Base-by-base conservation (phyloP, 1,139 yeast genomes). In the Candida gigantensis region DNA sequence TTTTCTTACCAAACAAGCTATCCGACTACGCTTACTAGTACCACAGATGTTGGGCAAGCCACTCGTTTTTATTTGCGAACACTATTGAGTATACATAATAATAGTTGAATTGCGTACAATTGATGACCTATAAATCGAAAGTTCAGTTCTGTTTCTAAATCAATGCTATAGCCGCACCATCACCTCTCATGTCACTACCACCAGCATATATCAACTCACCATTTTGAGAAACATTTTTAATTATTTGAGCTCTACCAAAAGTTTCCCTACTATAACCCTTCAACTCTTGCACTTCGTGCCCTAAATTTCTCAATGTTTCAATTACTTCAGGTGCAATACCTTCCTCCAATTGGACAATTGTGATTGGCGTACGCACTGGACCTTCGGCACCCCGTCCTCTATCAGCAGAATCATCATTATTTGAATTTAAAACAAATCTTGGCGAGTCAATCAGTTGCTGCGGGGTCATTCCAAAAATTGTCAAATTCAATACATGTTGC, bases 381-480 rank as follows among this genome's bases (percentile, higher is more conserved):
- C 87, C 85, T 43, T 74, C 79, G 0, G 85, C 70, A 1, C 89
- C 89, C 26, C 63, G 58, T 0, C 87, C 86, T 36, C 62, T 46
- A 49, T 80, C 84, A 20, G 66, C 60, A n/a, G 53, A 54, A 13
- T 58, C 54, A 8, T 67, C 67, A 4, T 71, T 72, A 45, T 72
- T 68, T 1, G 88, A 77, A 26, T 67, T 62, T 38, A 86, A 67
- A 32, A 86, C 80, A 41, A 86, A 67, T 41, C 95, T 65, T 2
- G 95, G 94, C 16, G 85, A 79, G 55, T 86, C 95, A 26, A 84
- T 60, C 24, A 89, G 83, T 47, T 80, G 77, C 55, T 86, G 95
- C 1, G 94, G 87, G 37, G 79, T 74, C 55, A 81, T 62, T 0
- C 80, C 79, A 57, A 81, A 86, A 9, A 81, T 53, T 2, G 75